A percentile compares a stretch with the other conserved stretches of the same genome.
These are phyloP conservation scores for Hemerocallis citrina DNA, from an alignment of 106 monocot species.

Conservation along the genomic window DNA sequence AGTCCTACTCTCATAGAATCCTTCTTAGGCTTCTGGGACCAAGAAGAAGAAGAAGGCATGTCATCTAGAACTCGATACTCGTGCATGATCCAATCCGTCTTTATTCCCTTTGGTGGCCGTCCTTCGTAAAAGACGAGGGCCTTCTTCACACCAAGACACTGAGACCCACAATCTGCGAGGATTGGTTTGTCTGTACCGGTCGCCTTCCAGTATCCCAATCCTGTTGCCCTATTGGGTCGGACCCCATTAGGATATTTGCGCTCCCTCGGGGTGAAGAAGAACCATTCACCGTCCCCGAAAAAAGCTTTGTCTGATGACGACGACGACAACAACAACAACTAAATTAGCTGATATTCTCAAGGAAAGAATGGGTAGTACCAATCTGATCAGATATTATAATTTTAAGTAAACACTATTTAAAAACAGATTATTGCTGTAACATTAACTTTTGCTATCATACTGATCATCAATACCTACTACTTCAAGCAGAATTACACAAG, in stretches of 20 bases:
- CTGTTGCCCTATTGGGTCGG: slow-evolving; percentile 25
- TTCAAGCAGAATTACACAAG: no score
- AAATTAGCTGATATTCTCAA: not conserved
- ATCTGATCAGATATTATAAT: not conserved
- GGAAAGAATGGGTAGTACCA: no score
- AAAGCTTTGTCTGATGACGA: slow-evolving; percentile 21
- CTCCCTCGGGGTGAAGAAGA: slow-evolving; percentile 32
- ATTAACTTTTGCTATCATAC: no score
- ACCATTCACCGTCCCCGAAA: slow-evolving; percentile 41
- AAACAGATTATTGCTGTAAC: no score
- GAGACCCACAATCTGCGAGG: slow-evolving; percentile 5
- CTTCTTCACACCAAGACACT: slow-evolving; percentile 32
- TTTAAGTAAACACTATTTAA: no score
- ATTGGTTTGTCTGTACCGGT: slow-evolving; percentile 29
- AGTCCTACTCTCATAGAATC: not conserved
- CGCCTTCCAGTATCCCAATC: slow-evolving; percentile 25
- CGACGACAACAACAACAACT: not conserved
- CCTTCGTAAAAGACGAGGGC: slow-evolving; percentile 38
- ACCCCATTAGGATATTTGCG: slow-evolving; percentile 28
- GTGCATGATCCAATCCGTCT: slow-evolving; percentile 73
- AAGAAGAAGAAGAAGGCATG: not conserved
- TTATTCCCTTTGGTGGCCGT: slow-evolving; percentile 28
- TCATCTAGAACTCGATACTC: slow-evolving; percentile 41
- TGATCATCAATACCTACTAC: no score
- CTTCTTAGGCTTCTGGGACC: slow-evolving; percentile 7